Conservation (phyloP, 1,139 yeast genomes). For the Nadsonia commutata region DNA sequence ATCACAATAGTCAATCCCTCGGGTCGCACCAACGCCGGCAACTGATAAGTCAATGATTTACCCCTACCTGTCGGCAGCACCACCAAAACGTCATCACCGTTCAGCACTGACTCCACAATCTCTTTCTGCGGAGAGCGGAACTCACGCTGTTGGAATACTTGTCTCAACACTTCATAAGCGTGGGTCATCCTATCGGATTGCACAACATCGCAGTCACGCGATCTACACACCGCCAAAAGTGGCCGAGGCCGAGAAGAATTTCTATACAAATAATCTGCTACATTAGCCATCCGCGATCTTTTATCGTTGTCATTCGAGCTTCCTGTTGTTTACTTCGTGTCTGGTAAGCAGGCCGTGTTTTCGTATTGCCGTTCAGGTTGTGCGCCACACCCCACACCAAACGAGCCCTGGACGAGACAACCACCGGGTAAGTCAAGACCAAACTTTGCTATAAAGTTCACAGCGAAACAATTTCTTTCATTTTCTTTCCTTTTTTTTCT, state of each 20-base stretch:
- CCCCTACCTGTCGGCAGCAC: constrained; percentile 94
- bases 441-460: not conserved
- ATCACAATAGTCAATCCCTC: constrained; percentile 68
- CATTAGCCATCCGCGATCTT: no score
- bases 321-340: no score
- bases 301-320: no score
- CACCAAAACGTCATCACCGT: constrained; percentile 66
- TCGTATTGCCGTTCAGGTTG: no score
- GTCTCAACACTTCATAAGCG: constrained; percentile 6
- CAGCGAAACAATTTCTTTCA: not conserved
- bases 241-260: no score
- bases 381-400: no score
- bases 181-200: no score
- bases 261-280: no score
- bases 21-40: constrained; percentile 53
- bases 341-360: no score
- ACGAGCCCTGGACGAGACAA: not conserved
- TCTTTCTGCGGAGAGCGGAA: constrained; percentile 65
- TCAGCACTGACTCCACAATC: constrained; percentile 54
- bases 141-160: constrained; percentile 14
- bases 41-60: constrained; percentile 72
- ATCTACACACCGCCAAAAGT: no score
- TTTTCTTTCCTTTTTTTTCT: constrained; percentile 10
- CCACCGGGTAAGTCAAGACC: not conserved
- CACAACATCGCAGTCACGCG: no score